Evolutionary conservation across 2,329 filamentous ascomycete genomes (phyloP).

Genomic region (Fusarium sp.): DNA sequence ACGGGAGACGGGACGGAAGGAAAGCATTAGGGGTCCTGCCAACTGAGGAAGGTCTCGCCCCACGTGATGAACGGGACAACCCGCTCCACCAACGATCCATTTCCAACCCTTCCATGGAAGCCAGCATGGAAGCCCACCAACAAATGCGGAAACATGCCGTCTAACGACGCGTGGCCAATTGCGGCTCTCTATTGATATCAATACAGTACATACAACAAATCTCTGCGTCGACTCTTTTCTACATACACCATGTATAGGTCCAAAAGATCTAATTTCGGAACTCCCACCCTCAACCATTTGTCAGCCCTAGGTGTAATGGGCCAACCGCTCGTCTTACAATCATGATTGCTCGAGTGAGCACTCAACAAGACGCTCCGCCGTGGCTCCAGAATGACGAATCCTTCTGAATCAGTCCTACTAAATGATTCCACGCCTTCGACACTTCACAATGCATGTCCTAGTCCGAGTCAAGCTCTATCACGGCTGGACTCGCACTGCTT

Average conservation of each 20-base stretch:
- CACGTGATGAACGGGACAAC: slow-evolving; percentile 35
- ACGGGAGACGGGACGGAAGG: neutral
- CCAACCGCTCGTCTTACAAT: slow-evolving; percentile 8
- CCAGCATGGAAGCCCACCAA: slow-evolving; percentile 1
- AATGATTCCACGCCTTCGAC: slow-evolving; percentile 13
- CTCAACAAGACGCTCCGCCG: slow-evolving; percentile 6
- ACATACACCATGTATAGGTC: neutral
- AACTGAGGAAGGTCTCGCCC: slow-evolving; percentile 12
- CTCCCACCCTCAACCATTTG: neutral
- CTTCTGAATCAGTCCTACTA: slow-evolving; percentile 11
- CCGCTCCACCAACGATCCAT: neutral
- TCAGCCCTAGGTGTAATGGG: neutral
- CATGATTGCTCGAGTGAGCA: slow-evolving; percentile 26
- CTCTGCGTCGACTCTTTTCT: neutral
- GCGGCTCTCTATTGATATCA: slow-evolving; percentile 7
- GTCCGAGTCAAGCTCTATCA: slow-evolving; percentile 44
- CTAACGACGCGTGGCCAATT: neutral
- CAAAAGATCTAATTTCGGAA: neutral
- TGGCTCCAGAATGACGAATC: slow-evolving; percentile 23
- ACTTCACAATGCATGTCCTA: slow-evolving; percentile 28
- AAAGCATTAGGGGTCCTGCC: neutral
- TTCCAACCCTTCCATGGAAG: neutral
- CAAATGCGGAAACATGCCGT: neutral
- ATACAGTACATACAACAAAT: neutral
- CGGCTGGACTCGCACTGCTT: slow-evolving; percentile 34